Evolutionary conservation across 2,329 filamentous ascomycete genomes (phyloP).

Genomic region (Blastomyces emzantsi): DNA sequence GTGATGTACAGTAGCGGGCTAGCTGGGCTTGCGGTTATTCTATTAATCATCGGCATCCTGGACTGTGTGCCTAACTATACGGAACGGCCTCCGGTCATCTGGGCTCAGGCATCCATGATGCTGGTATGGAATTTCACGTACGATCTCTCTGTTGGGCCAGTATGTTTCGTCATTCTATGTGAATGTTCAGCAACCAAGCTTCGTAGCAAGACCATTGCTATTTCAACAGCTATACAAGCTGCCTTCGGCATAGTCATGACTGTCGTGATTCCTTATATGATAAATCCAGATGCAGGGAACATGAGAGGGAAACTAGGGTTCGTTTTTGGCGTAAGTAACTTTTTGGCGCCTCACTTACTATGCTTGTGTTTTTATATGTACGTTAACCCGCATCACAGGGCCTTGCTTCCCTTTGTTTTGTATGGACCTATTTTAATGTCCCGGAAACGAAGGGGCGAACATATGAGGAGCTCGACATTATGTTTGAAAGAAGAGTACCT

Average conservation of each 20-base stretch:
- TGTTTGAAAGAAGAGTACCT: conserved; percentile 34
- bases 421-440: conserved; percentile 20
- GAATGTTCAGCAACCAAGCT: conserved; percentile 39
- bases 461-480: conserved; percentile 26
- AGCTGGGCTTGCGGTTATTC: conserved; percentile 23
- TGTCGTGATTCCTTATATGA: conserved; percentile 34
- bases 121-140: conserved; percentile 36
- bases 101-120: conserved; percentile 30
- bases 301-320: conserved; percentile 30
- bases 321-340: conserved; percentile 24
- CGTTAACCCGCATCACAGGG: conserved; percentile 7
- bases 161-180: conserved; percentile 40
- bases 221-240: conserved; percentile 34
- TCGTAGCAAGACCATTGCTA: conserved; percentile 38
- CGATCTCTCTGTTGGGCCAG: conserved; percentile 33
- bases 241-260: conserved; percentile 35
- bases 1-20: conserved; percentile 28
- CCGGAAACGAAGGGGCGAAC: conserved; percentile 20
- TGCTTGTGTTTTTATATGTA: not conserved
- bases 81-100: conserved; percentile 17
- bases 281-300: conserved; percentile 32
- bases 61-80: conserved; percentile 30
- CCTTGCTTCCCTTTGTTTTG: conserved; percentile 14
- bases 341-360: not conserved
- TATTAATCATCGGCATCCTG: conserved; percentile 35